Evolutionary conservation across 345 rosid species (phyloP), one percentile per base, ranked within the genome.

Genomic region (Capsella bursapastoris): DNA sequence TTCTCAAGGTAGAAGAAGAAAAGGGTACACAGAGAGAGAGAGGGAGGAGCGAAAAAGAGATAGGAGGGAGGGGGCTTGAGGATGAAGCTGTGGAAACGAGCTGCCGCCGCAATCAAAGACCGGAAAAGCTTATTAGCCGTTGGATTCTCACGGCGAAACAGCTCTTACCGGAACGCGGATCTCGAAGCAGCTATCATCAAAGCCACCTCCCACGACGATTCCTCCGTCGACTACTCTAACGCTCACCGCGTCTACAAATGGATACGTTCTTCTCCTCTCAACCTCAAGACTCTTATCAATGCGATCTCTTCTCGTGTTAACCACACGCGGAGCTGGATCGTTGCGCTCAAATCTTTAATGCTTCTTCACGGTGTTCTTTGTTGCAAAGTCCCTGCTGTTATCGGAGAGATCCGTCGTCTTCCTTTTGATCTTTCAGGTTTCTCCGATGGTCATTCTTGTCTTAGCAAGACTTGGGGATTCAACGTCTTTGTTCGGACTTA

Each of bases 161-260:
- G 51, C 41, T 48, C 83, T 0, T 34, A 44, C 73, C 81, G 83
- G 11, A 86, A 77, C 66, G 69, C 86, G 0, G 85, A 84, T 57
- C 86, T 93, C 6, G 91, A 91, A 73, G 76, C 86, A 1, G 89
- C 91, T 4, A 75, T 91, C 78, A 87, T 93, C 81, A 82, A 82
- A 64, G 97, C 98, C 68, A 93, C 97, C n/a, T 89, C 86, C 76
- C 98, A 93, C 67, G 84, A 91, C 57, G 89, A 86, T 10, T 34
- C 64, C 7, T 29, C 55, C 47, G 75, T 90, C 2, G 97, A 89
- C 80, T 89, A 89, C 74, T 74, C 71, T 37, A 89, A 82, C 78
- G 84, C 85, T 2, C 88, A 85, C 47, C 77, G 87, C n/a, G 88
- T 88, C 22, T 90, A 86, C 38, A 53, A 81, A 2, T 88, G 90